A percentile compares a stretch with the other conserved stretches of the same genome.
Evolutionary conservation across 2,329 filamentous ascomycete species (phyloP).

Genomic region (Xylariaceae sp.): DNA sequence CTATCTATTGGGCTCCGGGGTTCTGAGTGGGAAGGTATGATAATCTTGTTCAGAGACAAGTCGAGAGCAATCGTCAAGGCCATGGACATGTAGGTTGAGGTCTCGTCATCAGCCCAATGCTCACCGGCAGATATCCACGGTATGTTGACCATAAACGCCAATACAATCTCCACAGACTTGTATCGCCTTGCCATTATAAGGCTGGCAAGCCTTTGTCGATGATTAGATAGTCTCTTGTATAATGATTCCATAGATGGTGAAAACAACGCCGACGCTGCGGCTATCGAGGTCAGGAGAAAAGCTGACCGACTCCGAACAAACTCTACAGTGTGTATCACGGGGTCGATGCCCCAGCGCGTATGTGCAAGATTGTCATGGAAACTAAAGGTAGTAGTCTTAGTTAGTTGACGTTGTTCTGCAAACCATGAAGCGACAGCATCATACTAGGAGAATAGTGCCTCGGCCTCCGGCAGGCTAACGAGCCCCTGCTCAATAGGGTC

Average conservation of each 20-base stretch:
- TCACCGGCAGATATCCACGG: slow-evolving; percentile 73
- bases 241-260: slow-evolving; percentile 64
- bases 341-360: slow-evolving; percentile 74
- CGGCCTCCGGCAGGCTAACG: slow-evolving; percentile 67
- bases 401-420: background rate
- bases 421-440: slow-evolving; percentile 32
- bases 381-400: slow-evolving; percentile 41
- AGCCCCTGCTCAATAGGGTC: slow-evolving; percentile 72
- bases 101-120: slow-evolving; percentile 73
- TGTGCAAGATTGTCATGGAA: slow-evolving; percentile 73
- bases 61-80: slow-evolving; percentile 71
- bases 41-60: slow-evolving; percentile 69
- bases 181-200: slow-evolving; percentile 63
- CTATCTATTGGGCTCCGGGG: slow-evolving; percentile 47
- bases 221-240: slow-evolving; percentile 66
- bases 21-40: slow-evolving; percentile 57
- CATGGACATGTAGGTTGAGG: slow-evolving; percentile 70
- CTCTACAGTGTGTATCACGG: slow-evolving; percentile 63
- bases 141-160: slow-evolving; percentile 76
- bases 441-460: slow-evolving; percentile 66
- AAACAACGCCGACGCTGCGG: slow-evolving; percentile 70
- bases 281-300: slow-evolving; percentile 72
- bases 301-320: slow-evolving; percentile 70
- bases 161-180: slow-evolving; percentile 72
- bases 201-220: slow-evolving; percentile 64